Conservation (phyloP, 2,329 filamentous ascomycete species). For the Exophiala viscosa region DNA sequence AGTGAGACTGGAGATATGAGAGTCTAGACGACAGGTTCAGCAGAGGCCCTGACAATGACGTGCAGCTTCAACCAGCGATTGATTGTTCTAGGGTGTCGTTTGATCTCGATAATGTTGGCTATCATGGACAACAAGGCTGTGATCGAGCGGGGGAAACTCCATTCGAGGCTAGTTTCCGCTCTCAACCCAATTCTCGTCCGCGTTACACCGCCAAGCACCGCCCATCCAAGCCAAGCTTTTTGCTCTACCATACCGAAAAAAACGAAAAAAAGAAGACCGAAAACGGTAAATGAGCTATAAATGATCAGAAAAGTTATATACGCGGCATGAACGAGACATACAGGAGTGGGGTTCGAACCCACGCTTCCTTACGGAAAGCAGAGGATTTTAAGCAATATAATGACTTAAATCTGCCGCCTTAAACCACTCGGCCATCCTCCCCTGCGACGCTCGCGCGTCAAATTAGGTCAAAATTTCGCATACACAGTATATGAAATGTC, state of each 20-base stretch:
- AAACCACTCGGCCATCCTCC: constrained; percentile 13
- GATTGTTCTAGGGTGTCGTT: too few relatives aligned
- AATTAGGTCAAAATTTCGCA: constrained; percentile 3
- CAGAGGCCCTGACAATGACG: too few relatives aligned
- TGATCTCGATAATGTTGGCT: too few relatives aligned
- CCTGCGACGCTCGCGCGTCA: constrained; percentile 9
- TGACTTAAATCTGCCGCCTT: constrained; percentile 16
- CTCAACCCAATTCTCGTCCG: background rate
- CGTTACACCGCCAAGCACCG: background rate
- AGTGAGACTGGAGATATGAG: background rate
- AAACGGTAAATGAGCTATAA: background rate
- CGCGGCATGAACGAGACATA: too few relatives aligned
- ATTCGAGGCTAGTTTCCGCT: background rate
- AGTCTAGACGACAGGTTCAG: too few relatives aligned
- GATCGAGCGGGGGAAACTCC: background rate
- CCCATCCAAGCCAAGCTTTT: background rate
- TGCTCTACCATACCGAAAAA: background rate
- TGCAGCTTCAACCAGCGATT: too few relatives aligned
- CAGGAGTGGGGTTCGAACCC: constrained; percentile 16
- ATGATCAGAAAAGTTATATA: too few relatives aligned
- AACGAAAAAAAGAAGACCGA: background rate
- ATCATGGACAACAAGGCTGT: too few relatives aligned
- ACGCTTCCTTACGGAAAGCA: constrained; percentile 16
- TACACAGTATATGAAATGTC: background rate
- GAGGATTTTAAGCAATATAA: constrained; percentile 6